Percentiles rank a stretch among this genome's conserved stretches.
phyloP scores from a whole-genome alignment of 768 basidiomycete genomes.

The Hemileccinum rubropunctum region DNA sequence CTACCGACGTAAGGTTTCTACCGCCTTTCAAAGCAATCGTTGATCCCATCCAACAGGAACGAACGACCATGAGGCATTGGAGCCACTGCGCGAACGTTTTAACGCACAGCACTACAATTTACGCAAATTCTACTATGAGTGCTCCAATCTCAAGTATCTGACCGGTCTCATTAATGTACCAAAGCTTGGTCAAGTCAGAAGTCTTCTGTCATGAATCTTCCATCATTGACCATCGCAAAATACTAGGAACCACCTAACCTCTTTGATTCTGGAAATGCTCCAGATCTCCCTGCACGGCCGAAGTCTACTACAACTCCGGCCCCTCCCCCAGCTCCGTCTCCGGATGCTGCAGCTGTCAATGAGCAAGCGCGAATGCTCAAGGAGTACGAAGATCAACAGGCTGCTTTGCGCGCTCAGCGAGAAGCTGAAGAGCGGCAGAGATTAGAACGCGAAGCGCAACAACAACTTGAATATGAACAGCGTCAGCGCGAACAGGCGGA shows the following conservation, averaged over 20 bases:
- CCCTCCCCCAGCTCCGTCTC: constrained; percentile 71
- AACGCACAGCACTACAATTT: constrained; percentile 89
- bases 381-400: constrained; percentile 94
- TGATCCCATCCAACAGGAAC: constrained; percentile 57
- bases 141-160: constrained; percentile 96
- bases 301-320: constrained; percentile 52
- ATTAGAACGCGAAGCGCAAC: constrained; percentile 70
- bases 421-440: constrained; percentile 83
- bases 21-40: neutral
- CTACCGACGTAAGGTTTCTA: constrained; percentile 71
- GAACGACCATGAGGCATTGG: constrained; percentile 83
- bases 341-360: constrained; percentile 68
- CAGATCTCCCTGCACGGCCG: constrained; percentile 84
- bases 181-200: constrained; percentile 80
- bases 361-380: constrained; percentile 95
- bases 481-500: constrained; percentile 87
- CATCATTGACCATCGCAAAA: constrained; percentile 1
- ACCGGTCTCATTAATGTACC: constrained; percentile 98
- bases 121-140: constrained; percentile 98
- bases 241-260: constrained; percentile 94
- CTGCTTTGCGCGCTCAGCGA: constrained; percentile 75
- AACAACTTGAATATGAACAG: constrained; percentile 87
- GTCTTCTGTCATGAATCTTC: neutral
- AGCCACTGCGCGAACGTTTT: constrained; percentile 85
- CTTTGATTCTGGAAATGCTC: constrained; percentile 74